These are phyloP conservation scores for Zygotorulaspora florentina DNA, from an alignment of 805 yeast species.

Conservation along the genomic window DNA sequence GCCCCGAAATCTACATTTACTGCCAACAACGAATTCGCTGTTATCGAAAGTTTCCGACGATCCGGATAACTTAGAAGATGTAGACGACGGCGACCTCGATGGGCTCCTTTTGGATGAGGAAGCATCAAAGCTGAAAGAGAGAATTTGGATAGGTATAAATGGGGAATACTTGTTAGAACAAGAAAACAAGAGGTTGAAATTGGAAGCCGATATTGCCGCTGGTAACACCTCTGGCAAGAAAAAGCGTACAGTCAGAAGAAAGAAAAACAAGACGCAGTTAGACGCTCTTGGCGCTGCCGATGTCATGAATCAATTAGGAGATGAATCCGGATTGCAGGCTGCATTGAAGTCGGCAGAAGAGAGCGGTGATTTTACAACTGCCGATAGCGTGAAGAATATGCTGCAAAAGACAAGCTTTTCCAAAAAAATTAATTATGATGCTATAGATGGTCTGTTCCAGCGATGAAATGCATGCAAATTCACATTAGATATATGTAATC, in stretches of 20 bases:
- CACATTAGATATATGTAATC: neutral
- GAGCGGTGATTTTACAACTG: conserved; percentile 50
- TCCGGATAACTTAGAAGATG: conserved; percentile 63
- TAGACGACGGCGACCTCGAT: conserved; percentile 78
- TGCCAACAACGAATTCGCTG: conserved; percentile 58
- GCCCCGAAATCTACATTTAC: conserved; percentile 51
- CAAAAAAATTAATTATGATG: conserved; percentile 84
- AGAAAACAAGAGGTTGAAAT: conserved; percentile 75
- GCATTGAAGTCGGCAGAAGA: conserved; percentile 39
- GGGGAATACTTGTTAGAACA: conserved; percentile 81
- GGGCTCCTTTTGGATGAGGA: conserved; percentile 57
- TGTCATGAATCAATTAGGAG: conserved; percentile 21
- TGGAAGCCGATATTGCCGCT: conserved; percentile 80
- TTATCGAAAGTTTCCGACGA: conserved; percentile 53
- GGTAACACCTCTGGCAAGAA: conserved; percentile 64
- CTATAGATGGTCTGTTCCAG: conserved; percentile 53
- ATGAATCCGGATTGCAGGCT: conserved; percentile 37
- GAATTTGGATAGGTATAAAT: conserved; percentile 86
- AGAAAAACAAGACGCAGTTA: conserved; percentile 17
- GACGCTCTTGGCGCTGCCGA: conserved; percentile 22
- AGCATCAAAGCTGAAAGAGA: conserved; percentile 69
- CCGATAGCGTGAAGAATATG: conserved; percentile 75
- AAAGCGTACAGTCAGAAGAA: conserved; percentile 37
- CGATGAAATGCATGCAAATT: conserved; percentile 1
- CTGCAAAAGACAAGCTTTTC: conserved; percentile 72